phyloP scores from a whole-genome alignment of 345 rosid genomes.

The Mallotus nudiflorus region DNA sequence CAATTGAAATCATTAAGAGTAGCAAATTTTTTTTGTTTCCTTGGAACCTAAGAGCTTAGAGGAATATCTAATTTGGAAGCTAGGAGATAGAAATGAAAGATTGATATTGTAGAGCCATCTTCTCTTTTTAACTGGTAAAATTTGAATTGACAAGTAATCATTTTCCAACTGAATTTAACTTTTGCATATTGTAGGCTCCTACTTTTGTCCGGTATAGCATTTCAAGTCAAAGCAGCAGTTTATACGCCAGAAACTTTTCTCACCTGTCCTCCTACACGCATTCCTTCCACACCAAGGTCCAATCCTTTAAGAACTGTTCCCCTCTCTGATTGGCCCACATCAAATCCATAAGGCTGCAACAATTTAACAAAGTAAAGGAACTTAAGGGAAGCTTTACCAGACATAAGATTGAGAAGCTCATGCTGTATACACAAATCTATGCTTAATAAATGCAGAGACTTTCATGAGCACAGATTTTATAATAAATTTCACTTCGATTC shows the following conservation, averaged over 20 bases:
- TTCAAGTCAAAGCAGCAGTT: background rate
- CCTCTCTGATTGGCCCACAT: slow-evolving; percentile 88
- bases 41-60: background rate
- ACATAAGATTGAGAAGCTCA: background rate
- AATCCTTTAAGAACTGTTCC: slow-evolving; percentile 88
- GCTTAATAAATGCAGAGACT: background rate
- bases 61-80: background rate
- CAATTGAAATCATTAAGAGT: background rate
- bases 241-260: slow-evolving; percentile 15
- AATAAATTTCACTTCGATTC: background rate
- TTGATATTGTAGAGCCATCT: background rate
- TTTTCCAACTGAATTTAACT: background rate
- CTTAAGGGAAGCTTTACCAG: background rate
- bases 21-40: background rate
- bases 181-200: background rate
- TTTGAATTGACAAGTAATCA: background rate
- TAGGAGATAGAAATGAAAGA: background rate
- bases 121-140: background rate
- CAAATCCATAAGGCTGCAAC: slow-evolving; percentile 91
- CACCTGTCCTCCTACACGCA: slow-evolving; percentile 97
- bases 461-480: background rate
- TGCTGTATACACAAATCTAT: background rate
- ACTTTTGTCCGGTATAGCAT: background rate
- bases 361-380: slow-evolving; percentile 16
- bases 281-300: slow-evolving; percentile 92